These are phyloP conservation scores for Phytophthora pinifolia DNA, from an alignment of 352 stramenopile genomes.

Conservation along the genomic window DNA sequence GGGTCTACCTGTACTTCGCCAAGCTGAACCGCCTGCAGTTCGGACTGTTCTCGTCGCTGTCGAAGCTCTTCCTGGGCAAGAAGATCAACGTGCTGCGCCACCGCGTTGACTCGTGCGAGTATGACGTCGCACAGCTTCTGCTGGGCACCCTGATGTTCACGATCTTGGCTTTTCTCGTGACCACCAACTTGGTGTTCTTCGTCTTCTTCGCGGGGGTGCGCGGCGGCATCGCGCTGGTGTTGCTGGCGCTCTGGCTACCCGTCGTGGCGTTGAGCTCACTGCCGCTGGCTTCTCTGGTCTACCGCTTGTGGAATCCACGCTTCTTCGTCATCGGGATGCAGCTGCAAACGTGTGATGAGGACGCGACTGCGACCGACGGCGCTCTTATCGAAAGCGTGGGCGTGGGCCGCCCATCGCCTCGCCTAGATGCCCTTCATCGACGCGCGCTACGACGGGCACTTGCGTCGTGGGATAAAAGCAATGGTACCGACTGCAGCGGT, in stretches of 20 bases:
- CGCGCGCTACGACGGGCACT: constrained; percentile 21
- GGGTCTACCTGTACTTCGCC: constrained; percentile 87
- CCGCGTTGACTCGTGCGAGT: constrained; percentile 93
- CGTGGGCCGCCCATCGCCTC: constrained; percentile 11
- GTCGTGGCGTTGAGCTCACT: constrained; percentile 54
- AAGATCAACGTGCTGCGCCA: constrained; percentile 93
- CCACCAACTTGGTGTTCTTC: constrained; percentile 94
- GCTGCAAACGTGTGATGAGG: constrained; percentile 20
- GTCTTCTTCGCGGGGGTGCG: constrained; percentile 90
- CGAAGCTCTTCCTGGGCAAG: constrained; percentile 93
- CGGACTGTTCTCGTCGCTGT: constrained; percentile 81
- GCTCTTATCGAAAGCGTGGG: constrained; percentile 22
- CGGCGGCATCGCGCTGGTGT: constrained; percentile 39
- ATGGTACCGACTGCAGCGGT: not conserved
- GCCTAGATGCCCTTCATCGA: constrained; percentile 24
- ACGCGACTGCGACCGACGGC: not conserved
- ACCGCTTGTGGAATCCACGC: constrained; percentile 35
- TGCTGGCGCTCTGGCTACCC: constrained; percentile 50
- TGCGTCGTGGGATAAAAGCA: constrained; percentile 12
- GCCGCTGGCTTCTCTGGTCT: constrained; percentile 46
- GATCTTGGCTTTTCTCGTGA: constrained; percentile 92
- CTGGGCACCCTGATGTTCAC: constrained; percentile 94
- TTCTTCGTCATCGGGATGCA: constrained; percentile 43
- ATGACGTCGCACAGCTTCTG: constrained; percentile 89
- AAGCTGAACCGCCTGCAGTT: constrained; percentile 86